These are phyloP conservation scores for Pestalotiopsis sp. DNA, from an alignment of 2,329 filamentous ascomycete species.

Conservation along the genomic window DNA sequence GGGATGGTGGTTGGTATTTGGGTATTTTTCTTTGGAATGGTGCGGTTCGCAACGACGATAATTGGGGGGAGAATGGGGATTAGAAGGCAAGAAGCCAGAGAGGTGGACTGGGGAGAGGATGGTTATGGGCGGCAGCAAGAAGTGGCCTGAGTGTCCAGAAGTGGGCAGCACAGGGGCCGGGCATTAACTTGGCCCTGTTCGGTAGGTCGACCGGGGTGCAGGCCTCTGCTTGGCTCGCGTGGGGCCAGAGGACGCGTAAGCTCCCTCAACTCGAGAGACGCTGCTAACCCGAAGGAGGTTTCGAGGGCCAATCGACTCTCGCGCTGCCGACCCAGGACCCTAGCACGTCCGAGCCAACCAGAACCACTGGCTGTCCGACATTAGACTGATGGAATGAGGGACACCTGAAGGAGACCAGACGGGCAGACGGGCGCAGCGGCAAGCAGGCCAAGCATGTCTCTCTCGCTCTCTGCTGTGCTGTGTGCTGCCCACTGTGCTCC, in stretches of 20 bases:
- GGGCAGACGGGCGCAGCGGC: neutral
- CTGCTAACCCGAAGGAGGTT: neutral
- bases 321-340: neutral
- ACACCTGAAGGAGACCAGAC: neutral
- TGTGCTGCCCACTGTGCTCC: neutral
- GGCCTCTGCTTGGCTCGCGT: conserved; percentile 4
- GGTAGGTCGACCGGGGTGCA: conserved; percentile 12
- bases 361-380: neutral
- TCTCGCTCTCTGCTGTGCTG: neutral
- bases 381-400: neutral
- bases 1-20: neutral
- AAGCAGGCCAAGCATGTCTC: neutral
- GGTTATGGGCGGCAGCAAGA: conserved; percentile 11
- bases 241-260: conserved; percentile 14
- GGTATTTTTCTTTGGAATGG: neutral
- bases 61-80: neutral
- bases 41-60: neutral
- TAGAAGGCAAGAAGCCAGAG: conserved; percentile 4
- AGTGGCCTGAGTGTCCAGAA: conserved; percentile 11
- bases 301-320: conserved; percentile 6
- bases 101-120: conserved; percentile 3
- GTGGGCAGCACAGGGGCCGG: conserved; percentile 9
- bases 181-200: conserved; percentile 13
- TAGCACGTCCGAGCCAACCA: conserved; percentile 9
- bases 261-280: conserved; percentile 5